Evolutionary conservation across 495 filamentous ascomycete species (phyloP), one percentile per base, ranked within the genome.

Genomic region (Penicillium diatomitis): DNA sequence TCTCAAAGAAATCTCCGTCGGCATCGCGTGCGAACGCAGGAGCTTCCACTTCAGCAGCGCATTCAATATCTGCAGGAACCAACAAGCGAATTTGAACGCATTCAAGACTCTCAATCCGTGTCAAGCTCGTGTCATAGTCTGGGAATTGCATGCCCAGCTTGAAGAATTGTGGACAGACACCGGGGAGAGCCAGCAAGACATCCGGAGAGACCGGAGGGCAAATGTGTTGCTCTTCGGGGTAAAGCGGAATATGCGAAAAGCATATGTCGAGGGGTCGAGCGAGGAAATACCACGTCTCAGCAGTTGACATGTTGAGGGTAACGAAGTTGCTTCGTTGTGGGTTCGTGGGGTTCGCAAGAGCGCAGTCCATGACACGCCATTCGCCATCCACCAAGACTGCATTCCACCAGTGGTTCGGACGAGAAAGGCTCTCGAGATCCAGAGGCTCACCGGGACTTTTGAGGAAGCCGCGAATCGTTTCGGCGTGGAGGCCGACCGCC

Each of bases 391-490:
- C 83, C 35, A 95, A 68, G 3, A 99, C 90, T 2, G 88, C 84
- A 58, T 99, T 99, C 92, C 92, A 99, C 86, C 88, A 96, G 72
- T 99, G 92, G 55, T 99, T 99, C 6, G 91, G 79, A 34, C 84
- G 81, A 47, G 86, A 80, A 9, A 84, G 77, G 40, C 66, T 69
- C 41, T 83, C 84, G 28, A 87, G 67, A 33, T 96, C 90, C 10
- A 88, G 74, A 2, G 80, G 65, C 54, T 96, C 91, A 1, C 91
- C 92, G 0, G 94, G 94, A 7, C 79, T 69, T 61, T 97, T 99
- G 32, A 99, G 81, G 57, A 87, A 96, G 5, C 92, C 92, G 47
- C 81, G 76, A 38, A 97, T 80, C 6, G 88, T 73, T 50, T 96
- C 90, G 30, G 85, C 82, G 53, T 89, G 84, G 37, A 99, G 73